Conservation (phyloP, 495 filamentous ascomycete species). For the Penicillium samsonianum region DNA sequence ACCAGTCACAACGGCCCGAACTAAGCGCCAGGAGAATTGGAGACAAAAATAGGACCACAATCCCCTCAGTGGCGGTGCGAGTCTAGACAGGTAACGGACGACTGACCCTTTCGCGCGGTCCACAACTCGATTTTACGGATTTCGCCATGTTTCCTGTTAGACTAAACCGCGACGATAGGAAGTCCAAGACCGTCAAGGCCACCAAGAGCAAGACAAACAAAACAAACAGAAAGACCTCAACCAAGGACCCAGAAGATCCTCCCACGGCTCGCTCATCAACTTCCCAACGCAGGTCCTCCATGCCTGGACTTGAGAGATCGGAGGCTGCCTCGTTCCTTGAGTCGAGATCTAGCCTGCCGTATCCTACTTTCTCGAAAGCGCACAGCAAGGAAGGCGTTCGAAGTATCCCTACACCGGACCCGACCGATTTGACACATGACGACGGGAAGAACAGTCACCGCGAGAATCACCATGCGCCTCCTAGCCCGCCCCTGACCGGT, state of each 20-base stretch:
- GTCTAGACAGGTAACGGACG: constrained; percentile 13
- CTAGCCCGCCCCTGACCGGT: constrained; percentile 64
- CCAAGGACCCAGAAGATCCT: constrained; percentile 48
- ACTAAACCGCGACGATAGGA: constrained; percentile 44
- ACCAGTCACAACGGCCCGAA: constrained; percentile 23
- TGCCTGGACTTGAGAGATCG: constrained; percentile 49
- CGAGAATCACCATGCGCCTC: constrained; percentile 50
- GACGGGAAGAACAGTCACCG: constrained; percentile 32
- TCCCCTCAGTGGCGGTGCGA: constrained; percentile 22
- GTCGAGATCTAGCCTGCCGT: constrained; percentile 67
- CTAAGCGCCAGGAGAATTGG: constrained; percentile 43
- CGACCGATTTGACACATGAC: constrained; percentile 68
- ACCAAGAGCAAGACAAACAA: constrained; percentile 22
- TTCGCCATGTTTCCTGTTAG: constrained; percentile 49
- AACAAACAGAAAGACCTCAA: constrained; percentile 32
- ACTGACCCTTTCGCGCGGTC: constrained; percentile 24
- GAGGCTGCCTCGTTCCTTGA: constrained; percentile 49
- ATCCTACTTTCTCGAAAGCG: constrained; percentile 84
- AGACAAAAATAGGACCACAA: constrained; percentile 25
- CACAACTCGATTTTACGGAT: constrained; percentile 34
- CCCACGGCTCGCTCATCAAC: constrained; percentile 42
- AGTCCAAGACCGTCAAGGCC: constrained; percentile 19
- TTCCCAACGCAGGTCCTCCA: constrained; percentile 50
- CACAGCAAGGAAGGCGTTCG: constrained; percentile 83
- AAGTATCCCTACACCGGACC: constrained; percentile 74